Evolutionary conservation across 805 yeast species (phyloP), one percentile per base, ranked within the genome.

Genomic region (Candida maltosa): DNA sequence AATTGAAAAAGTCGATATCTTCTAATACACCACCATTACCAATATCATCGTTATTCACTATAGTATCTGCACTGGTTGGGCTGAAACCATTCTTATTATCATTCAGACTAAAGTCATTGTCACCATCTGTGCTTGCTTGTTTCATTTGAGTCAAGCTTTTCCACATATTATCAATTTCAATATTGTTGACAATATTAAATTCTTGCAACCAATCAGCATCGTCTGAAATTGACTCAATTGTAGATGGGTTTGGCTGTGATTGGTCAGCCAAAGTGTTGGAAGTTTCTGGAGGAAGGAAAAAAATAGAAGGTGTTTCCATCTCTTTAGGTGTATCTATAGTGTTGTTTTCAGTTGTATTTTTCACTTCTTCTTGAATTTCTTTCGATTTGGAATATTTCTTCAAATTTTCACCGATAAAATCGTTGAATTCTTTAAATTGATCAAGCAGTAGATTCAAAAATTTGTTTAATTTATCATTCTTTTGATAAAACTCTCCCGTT

Each of bases 341-440:
- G n/a, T n/a, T n/a, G n/a, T n/a, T n/a, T n/a, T n/a, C n/a, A 8
- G 23, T 14, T 31, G 15, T 26, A 17, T 31, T 27, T 16, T 22
- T 18, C 23, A 20, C 30, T n/a, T n/a, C n/a, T n/a, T n/a, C n/a
- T n/a, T n/a, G 25, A 22, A 11, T 11, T 33, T 16, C 26, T n/a
- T 6, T 26, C 5, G 28, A 12, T 21, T 42, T 40, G 15, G 36
- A 37, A 23, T 46, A 33, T 18, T 41, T 45, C 21, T 37, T 40
- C 8, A 47, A 20, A 7, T 53, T 29, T 4, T n/a, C n/a, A 16
- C 52, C 54, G 16, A 38, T 35, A 16, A 57, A 41, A 4, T n/a
- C 15, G 7, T 49, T 45, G 26, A 63, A 35, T 30, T 60, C 68
- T 20, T 48, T 47, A n/a, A 60, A 29, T 31, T 62, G 63, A 2